Evolutionary conservation across 2,329 filamentous ascomycete genomes (phyloP).

Genomic region (Monosporascus sp.): DNA sequence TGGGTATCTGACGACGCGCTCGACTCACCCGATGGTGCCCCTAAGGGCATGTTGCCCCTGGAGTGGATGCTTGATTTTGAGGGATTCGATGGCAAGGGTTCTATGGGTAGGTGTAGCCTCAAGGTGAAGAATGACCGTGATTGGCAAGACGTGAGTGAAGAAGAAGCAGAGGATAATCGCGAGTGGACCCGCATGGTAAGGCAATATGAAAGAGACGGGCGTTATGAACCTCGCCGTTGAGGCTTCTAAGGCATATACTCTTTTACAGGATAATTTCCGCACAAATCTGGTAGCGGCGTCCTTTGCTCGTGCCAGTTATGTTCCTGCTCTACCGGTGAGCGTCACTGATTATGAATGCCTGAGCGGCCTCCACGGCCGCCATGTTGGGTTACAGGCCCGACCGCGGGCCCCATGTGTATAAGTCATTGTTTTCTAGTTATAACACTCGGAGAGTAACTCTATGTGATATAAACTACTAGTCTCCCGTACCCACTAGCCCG

Average conservation of each 20-base stretch:
- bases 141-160: background rate
- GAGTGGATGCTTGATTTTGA: constrained; percentile 37
- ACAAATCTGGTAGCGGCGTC: too few species aligned
- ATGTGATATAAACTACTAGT: too few species aligned
- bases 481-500: too few species aligned
- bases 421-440: too few species aligned
- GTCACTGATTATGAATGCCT: too few species aligned
- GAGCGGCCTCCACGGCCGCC: too few species aligned
- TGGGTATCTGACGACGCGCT: constrained; percentile 35
- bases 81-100: constrained; percentile 29
- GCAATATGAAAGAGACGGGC: constrained; percentile 8
- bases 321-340: too few species aligned
- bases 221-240: constrained; percentile 3
- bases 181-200: constrained; percentile 6
- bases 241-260: background rate
- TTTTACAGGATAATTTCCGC: too few species aligned
- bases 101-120: constrained; percentile 28
- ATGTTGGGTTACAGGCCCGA: too few species aligned
- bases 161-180: background rate
- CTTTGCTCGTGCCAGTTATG: too few species aligned
- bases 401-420: too few species aligned
- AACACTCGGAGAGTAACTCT: too few species aligned
- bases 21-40: constrained; percentile 22
- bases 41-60: constrained; percentile 28
- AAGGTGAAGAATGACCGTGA: constrained; percentile 30